Conservation (phyloP, 2,329 filamentous ascomycete species). For the Curvularia verruculosa region DNA sequence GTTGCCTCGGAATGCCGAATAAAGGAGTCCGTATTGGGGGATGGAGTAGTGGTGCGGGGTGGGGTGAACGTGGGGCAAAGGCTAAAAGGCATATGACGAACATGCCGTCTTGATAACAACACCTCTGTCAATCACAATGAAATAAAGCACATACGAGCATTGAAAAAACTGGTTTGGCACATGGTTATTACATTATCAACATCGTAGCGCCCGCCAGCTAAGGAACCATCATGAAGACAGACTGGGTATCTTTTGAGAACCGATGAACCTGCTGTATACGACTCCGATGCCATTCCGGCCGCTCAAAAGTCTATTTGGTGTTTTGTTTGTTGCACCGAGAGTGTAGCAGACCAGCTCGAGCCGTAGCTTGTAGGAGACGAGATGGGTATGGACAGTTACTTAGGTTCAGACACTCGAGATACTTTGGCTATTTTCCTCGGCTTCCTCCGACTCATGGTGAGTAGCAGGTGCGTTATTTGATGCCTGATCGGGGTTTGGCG, state of each 20-base stretch:
- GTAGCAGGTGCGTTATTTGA: conserved; percentile 18
- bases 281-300: neutral
- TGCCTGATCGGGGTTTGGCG: conserved; percentile 27
- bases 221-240: conserved; percentile 2
- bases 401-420: conserved; percentile 2
- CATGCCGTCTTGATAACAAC: neutral
- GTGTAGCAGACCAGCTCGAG: neutral
- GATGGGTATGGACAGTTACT: neutral
- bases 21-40: neutral
- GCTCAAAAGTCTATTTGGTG: neutral
- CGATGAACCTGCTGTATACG: conserved; percentile 1
- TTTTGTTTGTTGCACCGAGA: neutral
- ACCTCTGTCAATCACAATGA: neutral
- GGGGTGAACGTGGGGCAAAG: neutral
- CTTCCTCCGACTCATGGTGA: conserved; percentile 14
- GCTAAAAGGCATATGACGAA: neutral
- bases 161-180: neutral
- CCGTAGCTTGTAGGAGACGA: neutral
- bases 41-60: neutral
- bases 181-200: conserved; percentile 2
- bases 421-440: conserved; percentile 2
- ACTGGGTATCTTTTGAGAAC: conserved; percentile 7
- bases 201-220: neutral
- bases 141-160: neutral
- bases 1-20: conserved; percentile 3